These are phyloP conservation scores for Nakaseomyces sp. DNA, from an alignment of 1,139 yeast species.

Conservation along the genomic window DNA sequence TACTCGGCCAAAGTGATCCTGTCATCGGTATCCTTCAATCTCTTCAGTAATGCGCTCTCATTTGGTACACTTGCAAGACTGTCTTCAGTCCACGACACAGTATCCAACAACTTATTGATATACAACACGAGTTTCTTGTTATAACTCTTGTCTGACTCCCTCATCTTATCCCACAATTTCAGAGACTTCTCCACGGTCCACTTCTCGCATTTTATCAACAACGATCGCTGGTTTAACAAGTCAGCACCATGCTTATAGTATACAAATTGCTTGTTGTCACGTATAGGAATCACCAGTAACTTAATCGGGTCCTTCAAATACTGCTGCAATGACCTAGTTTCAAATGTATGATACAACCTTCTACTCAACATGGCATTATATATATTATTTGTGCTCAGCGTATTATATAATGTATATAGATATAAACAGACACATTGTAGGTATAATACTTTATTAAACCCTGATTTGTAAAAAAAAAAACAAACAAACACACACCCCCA, in stretches of 20 bases:
- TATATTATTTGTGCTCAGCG: too few relatives aligned
- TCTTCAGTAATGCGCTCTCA: constrained; percentile 26
- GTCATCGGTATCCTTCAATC: constrained; percentile 16
- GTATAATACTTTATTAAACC: too few relatives aligned
- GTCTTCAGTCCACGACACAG: constrained; percentile 46
- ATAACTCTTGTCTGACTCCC: constrained; percentile 35
- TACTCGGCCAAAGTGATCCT: constrained; percentile 10
- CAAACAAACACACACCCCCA: too few relatives aligned
- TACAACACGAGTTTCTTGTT: constrained; percentile 37
- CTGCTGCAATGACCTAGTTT: constrained; percentile 10
- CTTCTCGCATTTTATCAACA: constrained; percentile 29
- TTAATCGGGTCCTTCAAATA: constrained; percentile 35
- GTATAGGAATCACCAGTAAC: constrained; percentile 52
- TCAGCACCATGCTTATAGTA: constrained; percentile 48
- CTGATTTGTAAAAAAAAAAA: too few relatives aligned
- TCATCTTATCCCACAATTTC: constrained; percentile 40
- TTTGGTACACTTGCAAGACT: constrained; percentile 45
- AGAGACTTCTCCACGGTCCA: constrained; percentile 41
- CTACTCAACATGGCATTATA: not conserved
- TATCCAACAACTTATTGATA: constrained; percentile 36
- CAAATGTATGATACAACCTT: constrained; percentile 2
- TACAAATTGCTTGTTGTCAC: constrained; percentile 45
- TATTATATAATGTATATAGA: too few relatives aligned
- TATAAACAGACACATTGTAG: too few relatives aligned
- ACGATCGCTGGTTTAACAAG: constrained; percentile 29